phyloP scores from a whole-genome alignment of 139 green algal genomes.

The Gonium pectorale region DNA sequence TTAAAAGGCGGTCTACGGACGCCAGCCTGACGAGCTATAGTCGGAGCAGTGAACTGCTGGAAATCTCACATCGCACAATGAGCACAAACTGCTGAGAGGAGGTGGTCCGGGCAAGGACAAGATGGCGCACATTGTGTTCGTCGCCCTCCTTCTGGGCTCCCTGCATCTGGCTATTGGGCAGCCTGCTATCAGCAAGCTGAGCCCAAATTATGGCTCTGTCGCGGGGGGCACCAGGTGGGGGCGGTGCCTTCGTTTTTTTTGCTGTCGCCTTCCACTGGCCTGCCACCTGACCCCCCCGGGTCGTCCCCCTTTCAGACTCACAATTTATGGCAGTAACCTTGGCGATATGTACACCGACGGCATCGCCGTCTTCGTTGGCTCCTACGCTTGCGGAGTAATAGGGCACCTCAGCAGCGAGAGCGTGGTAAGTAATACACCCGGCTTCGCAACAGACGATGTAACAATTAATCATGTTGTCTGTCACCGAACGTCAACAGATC shows the following conservation, averaged over 20 bases:
- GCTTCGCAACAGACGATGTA: background rate
- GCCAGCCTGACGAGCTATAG: too few relatives aligned
- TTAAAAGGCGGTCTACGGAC: too few relatives aligned
- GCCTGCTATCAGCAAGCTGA: background rate
- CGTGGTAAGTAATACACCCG: background rate
- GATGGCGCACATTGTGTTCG: too few relatives aligned
- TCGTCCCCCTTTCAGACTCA: conserved; percentile 5
- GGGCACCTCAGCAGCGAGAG: conserved; percentile 28
- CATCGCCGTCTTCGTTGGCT: conserved; percentile 24
- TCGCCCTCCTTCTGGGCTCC: background rate
- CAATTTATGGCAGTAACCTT: conserved; percentile 39
- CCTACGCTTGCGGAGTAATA: conserved; percentile 44
- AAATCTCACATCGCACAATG: too few relatives aligned
- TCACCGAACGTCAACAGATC: background rate
- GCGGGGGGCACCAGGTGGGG: conserved; percentile 19
- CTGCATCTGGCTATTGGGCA: background rate
- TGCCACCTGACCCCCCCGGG: too few relatives aligned
- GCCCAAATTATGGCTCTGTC: background rate
- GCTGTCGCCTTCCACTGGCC: background rate
- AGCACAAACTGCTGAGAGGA: too few relatives aligned
- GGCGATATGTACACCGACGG: conserved; percentile 11
- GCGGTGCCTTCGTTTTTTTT: background rate
- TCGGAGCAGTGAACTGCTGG: too few relatives aligned
- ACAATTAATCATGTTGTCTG: background rate
- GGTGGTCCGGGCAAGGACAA: too few relatives aligned